These are phyloP conservation scores for Pseudognaphalium luteoalbum DNA, from an alignment of 129 eudicot genomes.

Conservation along the genomic window DNA sequence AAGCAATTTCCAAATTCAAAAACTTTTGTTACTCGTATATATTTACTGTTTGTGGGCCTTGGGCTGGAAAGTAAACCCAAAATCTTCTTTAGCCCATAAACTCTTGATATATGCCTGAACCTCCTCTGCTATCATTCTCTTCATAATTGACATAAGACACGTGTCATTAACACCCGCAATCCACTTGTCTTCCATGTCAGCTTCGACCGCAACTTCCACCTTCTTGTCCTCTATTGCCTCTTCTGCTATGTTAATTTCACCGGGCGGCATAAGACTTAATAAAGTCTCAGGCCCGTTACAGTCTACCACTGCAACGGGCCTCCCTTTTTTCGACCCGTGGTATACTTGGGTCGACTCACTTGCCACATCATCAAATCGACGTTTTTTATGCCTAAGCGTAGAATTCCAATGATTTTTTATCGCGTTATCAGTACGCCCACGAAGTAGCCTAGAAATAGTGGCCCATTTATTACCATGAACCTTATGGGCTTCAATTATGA, in stretches of 20 bases:
- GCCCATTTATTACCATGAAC: slow-evolving; percentile 73
- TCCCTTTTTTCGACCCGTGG: slow-evolving; percentile 25
- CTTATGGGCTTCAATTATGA: slow-evolving; percentile 47
- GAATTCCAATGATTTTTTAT: slow-evolving; percentile 83
- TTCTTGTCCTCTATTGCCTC: slow-evolving; percentile 23
- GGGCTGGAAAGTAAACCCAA: slow-evolving; percentile 5
- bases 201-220: slow-evolving; percentile 13
- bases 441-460: slow-evolving; percentile 55
- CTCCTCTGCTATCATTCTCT: slow-evolving; percentile 75
- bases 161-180: slow-evolving; percentile 44
- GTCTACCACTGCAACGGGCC: slow-evolving; percentile 1
- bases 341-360: slow-evolving; percentile 38
- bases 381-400: slow-evolving; percentile 43
- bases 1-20: not conserved
- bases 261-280: slow-evolving; percentile 66
- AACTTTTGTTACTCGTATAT: not conserved
- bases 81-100: slow-evolving; percentile 2
- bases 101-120: slow-evolving; percentile 31
- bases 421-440: slow-evolving; percentile 71
- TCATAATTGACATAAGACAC: slow-evolving; percentile 55
- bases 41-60: not conserved
- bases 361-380: slow-evolving; percentile 27
- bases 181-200: slow-evolving; percentile 29
- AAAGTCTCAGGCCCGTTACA: slow-evolving; percentile 44
- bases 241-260: slow-evolving; percentile 33